Conservation (phyloP, 2,329 filamentous ascomycete genomes). For the Zymoseptoria tritici region DNA sequence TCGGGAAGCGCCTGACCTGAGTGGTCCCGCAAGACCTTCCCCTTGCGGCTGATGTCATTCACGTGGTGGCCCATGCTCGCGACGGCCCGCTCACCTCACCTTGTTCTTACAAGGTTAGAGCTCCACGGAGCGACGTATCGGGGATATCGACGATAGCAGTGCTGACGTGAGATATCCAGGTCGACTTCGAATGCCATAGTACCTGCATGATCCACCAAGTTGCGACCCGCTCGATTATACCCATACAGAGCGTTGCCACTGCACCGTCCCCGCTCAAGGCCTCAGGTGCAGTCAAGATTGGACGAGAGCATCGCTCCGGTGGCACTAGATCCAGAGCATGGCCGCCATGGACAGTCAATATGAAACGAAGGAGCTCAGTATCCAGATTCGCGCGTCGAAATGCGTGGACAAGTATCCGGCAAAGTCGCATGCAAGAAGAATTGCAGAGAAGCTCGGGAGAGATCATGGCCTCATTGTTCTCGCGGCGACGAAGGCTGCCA, state of each 20-base stretch:
- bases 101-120: background rate
- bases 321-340: background rate
- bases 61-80: background rate
- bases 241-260: background rate
- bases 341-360: background rate
- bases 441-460: slow-evolving; percentile 64
- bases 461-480: slow-evolving; percentile 70
- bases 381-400: slow-evolving; percentile 5
- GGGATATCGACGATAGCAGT: background rate
- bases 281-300: background rate
- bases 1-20: background rate
- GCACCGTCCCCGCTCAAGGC: background rate
- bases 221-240: background rate
- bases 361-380: background rate
- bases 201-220: background rate
- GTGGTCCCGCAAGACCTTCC: too few species aligned
- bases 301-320: background rate
- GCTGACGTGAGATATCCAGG: background rate
- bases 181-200: background rate
- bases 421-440: slow-evolving; percentile 75
- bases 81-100: background rate
- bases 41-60: background rate
- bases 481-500: slow-evolving; percentile 47
- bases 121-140: background rate
- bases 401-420: slow-evolving; percentile 58